A percentile compares a stretch with the other conserved stretches of the same genome.
These are phyloP conservation scores for Trichoderma arundinaceum DNA, from an alignment of 2,329 filamentous ascomycete species.

Conservation along the genomic window DNA sequence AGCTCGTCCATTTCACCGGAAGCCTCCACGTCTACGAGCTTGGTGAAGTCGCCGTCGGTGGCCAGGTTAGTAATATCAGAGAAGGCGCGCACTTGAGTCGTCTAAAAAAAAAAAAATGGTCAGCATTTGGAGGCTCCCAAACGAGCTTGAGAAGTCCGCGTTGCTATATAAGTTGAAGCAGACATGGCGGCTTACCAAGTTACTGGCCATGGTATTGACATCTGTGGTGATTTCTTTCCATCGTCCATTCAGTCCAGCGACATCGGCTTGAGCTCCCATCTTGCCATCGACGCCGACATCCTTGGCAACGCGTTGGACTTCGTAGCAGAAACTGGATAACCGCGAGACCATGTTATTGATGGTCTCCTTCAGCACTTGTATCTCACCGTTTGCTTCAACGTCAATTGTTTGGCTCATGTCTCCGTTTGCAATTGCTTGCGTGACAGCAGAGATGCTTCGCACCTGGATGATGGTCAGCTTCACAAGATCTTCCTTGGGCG, in stretches of 20 bases:
- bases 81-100: constrained; percentile 95
- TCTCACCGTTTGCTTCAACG: constrained; percentile 93
- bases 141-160: not conserved
- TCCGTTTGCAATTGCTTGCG: constrained; percentile 91
- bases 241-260: constrained; percentile 87
- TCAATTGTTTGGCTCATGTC: constrained; percentile 97
- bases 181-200: constrained; percentile 53
- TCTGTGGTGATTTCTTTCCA: constrained; percentile 99
- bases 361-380: constrained; percentile 90
- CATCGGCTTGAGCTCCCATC: constrained; percentile 96
- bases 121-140: constrained; percentile 37
- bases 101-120: constrained; percentile 55
- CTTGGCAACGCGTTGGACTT: constrained; percentile 92
- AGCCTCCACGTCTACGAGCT: constrained; percentile 94
- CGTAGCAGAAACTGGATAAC: constrained; percentile 92
- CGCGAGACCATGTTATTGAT: constrained; percentile 99
- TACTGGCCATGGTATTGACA: constrained; percentile 88
- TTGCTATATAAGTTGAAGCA: not conserved
- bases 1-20: constrained; percentile 99
- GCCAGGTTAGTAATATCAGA: constrained; percentile 98
- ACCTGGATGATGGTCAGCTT: constrained; percentile 58
- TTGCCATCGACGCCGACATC: constrained; percentile 98
- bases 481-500: not conserved
- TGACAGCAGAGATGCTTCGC: constrained; percentile 90
- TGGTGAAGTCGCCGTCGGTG: constrained; percentile 95